Base-by-base conservation (phyloP, 164 flowering plant genomes). In the Hamamelis virginiana region DNA sequence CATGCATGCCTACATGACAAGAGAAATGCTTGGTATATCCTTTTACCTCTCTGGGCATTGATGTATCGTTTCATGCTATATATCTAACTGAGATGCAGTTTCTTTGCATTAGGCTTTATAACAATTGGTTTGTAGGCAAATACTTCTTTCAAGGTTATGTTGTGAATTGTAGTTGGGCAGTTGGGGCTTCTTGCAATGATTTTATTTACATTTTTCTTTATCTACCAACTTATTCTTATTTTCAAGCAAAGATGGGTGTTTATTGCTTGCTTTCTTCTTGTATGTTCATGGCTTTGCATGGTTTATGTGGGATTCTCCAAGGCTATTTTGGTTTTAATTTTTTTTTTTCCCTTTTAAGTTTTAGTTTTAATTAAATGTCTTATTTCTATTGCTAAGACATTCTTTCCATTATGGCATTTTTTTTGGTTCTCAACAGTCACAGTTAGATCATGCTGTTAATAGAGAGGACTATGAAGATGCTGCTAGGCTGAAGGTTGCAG, bases 401-500 rank as follows among this genome's bases (percentile, higher is more conserved):
- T 48, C 10, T 26, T 41, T 59, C 45, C 27, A 33, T 72, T 27
- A 8, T 68, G 71, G 16, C 1, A 16, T n/a, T 59, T 47, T 46
- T 14, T 46, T 8, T 50, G 69, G 38, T 41, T 62, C 46, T 73
- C 47, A 74, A 76, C 89, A 96, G 99, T 76, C 91, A 45, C 97
- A 89, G 65, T 79, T 96, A 65, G 73, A 77, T 18, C 73, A 77
- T 69, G 97, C 97, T 59, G 77, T 93, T 46, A 25, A 63, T 53
- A 81, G 65, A 67, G 99, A 96, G 75, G 94, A 91, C 69, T 96
- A 82, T 73, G 84, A 77, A 67, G 90, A 88, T 53, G 98, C 99
- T 73, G 95, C 98, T 16, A 89, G 84, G 84, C 79, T 93, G 51
- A 96, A 96, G 83, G 97, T 91, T 33, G 98, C 97, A 43, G 85